Percentiles rank a stretch among this genome's conserved stretches.
These are phyloP conservation scores for Furcasterigmium furcatum DNA, from an alignment of 2,329 filamentous ascomycete genomes.

Conservation along the genomic window DNA sequence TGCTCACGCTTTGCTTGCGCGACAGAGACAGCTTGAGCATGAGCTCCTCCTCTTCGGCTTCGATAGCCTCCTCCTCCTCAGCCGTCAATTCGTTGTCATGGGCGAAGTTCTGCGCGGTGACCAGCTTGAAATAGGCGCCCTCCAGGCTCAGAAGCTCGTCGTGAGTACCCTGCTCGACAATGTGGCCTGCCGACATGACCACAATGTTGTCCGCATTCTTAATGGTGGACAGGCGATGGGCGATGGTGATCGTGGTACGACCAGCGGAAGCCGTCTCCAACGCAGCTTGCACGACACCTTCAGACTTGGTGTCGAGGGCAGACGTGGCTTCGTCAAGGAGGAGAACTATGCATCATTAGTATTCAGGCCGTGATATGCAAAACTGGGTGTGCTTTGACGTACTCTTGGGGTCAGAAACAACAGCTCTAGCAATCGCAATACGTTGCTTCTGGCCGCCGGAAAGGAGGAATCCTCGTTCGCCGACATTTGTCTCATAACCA, in stretches of 20 bases:
- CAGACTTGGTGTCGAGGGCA: constrained; percentile 89
- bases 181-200: constrained; percentile 81
- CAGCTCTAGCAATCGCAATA: constrained; percentile 87
- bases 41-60: constrained; percentile 44
- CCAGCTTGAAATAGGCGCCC: constrained; percentile 78
- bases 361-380: constrained; percentile 6
- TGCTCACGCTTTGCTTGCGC: no score
- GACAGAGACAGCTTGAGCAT: constrained; percentile 44
- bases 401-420: constrained; percentile 86
- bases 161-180: constrained; percentile 90
- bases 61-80: constrained; percentile 49
- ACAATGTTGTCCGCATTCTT: constrained; percentile 94
- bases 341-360: constrained; percentile 49
- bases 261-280: constrained; percentile 82
- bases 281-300: constrained; percentile 90
- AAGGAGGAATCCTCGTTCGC: constrained; percentile 86
- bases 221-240: constrained; percentile 92
- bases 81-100: constrained; percentile 50
- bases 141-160: constrained; percentile 68
- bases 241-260: constrained; percentile 93
- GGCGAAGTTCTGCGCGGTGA: constrained; percentile 82
- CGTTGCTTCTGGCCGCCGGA: constrained; percentile 97
- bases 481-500: constrained; percentile 91
- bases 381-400: constrained; percentile 17
- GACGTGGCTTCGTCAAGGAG: constrained; percentile 94